Conservation (phyloP, 306 rosid genomes). For the Quercus parvula region DNA sequence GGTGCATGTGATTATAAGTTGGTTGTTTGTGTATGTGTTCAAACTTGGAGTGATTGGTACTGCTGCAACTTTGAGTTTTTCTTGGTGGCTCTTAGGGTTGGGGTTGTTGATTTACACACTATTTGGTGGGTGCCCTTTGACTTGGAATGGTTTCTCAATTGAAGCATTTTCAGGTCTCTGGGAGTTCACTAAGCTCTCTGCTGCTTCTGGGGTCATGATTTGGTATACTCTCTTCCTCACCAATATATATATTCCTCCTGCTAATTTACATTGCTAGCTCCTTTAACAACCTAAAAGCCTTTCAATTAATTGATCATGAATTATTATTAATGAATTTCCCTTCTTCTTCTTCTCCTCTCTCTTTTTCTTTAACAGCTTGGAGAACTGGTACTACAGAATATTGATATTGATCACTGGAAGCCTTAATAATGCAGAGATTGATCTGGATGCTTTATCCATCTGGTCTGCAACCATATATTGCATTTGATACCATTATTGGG, state of each 20-base stretch:
- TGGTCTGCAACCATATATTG: conserved; percentile 34
- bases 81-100: conserved; percentile 62
- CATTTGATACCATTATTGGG: too few species aligned
- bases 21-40: conserved; percentile 57
- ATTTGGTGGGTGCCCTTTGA: conserved; percentile 64
- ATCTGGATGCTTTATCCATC: conserved; percentile 71
- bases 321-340: background rate
- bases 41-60: conserved; percentile 58
- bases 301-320: background rate
- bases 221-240: conserved; percentile 38
- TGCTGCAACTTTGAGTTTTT: conserved; percentile 48
- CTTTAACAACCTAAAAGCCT: background rate
- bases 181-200: conserved; percentile 70
- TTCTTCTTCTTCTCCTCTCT: background rate
- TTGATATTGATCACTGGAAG: conserved; percentile 72
- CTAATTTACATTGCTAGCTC: background rate
- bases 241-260: background rate
- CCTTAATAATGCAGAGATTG: conserved; percentile 60
- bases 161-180: conserved; percentile 79
- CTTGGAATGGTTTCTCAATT: conserved; percentile 71
- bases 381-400: conserved; percentile 82
- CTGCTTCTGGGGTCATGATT: conserved; percentile 78
- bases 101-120: conserved; percentile 42
- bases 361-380: conserved; percentile 44
- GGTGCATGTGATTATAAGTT: conserved; percentile 46